Base-by-base conservation (phyloP, 2,329 filamentous ascomycete species). In the Alternaria hordeiaustralica region DNA sequence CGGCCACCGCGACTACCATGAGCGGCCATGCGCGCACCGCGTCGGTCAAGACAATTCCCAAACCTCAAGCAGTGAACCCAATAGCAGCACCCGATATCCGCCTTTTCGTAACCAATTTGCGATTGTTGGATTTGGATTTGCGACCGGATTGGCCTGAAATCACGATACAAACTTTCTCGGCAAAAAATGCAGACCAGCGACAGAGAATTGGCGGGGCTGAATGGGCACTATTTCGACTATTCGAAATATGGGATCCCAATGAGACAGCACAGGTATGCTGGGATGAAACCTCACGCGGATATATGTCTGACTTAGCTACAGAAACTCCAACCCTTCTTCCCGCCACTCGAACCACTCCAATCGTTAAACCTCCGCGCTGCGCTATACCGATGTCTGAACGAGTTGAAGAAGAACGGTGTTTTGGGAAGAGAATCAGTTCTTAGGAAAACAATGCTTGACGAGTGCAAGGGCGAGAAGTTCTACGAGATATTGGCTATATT, bases 391-490 rank as follows among this genome's bases (percentile, higher is more conserved):
- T 89, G 87, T 69, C 87, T 99, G 58, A 92, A 95, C 67, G 90
- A 93, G 55, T 84, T 93, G 63, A 98, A 98, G 83, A 97, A 96
- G 82, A 92, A 89, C 81, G 94, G 94, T 28, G 84, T 90, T 0
- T 84, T 98, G 9, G 92, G 93, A 4, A 87, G 92, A 54, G 94
- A 97, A 74, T 87, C 88, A 0, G 87, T 96, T 1, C 82, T 98
- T 30, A 89, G 96, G 55, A 97, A 97, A 83, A 97, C 93, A 0
- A 97, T 97, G 92, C 84, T 99, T 55, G 96, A 99, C 76, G 95
- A 99, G 72, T 99, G 96, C 82, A 94, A 92, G 69, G 95, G 95
- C 6, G 94, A 97, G 58, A 90, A 93, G 67, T 88, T 98, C 58
- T 94, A 94, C 76, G 96, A 99, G 75, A 83, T 97, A 1, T 85